Evolutionary conservation across 2,329 filamentous ascomycete genomes (phyloP).

Genomic region (Torrubiella hemipterigena): DNA sequence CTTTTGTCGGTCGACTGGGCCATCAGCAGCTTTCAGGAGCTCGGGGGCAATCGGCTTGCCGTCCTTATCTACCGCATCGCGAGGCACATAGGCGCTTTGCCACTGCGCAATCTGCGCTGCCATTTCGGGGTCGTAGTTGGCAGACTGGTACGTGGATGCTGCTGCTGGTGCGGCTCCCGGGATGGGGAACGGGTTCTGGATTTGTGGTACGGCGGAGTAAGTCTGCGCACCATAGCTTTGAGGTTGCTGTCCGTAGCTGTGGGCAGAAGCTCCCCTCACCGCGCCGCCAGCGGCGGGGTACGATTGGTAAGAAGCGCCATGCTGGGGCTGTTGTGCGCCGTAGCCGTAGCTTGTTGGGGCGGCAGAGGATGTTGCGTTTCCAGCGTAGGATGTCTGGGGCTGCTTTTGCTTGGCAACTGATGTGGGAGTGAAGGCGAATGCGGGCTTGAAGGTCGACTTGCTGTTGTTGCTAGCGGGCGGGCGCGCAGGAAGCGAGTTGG

Average conservation of each 20-base stretch:
- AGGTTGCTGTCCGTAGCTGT: conserved; percentile 24
- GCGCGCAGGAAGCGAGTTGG: conserved; percentile 55
- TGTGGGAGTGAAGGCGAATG: conserved; percentile 32
- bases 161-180: conserved; percentile 32
- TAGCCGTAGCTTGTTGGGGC: neutral
- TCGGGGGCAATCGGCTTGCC: conserved; percentile 20
- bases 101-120: conserved; percentile 89
- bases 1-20: conserved; percentile 54
- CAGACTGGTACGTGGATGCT: neutral
- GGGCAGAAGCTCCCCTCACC: too few relatives aligned
- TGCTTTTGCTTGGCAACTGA: conserved; percentile 7
- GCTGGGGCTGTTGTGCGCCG: conserved; percentile 1
- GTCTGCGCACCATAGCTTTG: conserved; percentile 12
- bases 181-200: conserved; percentile 69
- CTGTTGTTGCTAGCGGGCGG: conserved; percentile 42
- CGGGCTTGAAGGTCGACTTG: conserved; percentile 33
- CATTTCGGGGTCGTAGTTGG: conserved; percentile 62
- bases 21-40: conserved; percentile 17
- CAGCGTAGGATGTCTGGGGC: conserved; percentile 6
- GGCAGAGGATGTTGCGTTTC: neutral
- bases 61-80: conserved; percentile 34
- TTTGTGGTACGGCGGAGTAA: conserved; percentile 50
- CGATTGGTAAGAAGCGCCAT: conserved; percentile 20
- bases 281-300: too few relatives aligned
- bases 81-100: conserved; percentile 76